A percentile compares a stretch with the other conserved stretches of the same genome.
Conservation (phyloP, 2,329 filamentous ascomycete genomes). For the Penicillium sp. region DNA sequence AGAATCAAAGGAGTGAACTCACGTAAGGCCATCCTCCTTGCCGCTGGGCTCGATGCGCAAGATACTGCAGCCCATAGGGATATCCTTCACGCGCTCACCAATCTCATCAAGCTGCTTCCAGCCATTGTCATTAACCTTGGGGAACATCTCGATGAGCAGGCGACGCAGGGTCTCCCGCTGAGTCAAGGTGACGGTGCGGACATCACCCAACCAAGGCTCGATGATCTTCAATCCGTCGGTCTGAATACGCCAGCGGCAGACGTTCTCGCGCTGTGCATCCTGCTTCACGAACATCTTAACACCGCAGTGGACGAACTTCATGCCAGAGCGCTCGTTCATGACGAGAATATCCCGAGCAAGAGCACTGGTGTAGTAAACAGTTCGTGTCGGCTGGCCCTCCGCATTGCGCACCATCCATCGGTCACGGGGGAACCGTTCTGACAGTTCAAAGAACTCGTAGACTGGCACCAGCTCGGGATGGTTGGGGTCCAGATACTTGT, state of each 20-base stretch:
- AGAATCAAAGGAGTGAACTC: conserved; percentile 29
- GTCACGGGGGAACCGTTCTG: conserved; percentile 81
- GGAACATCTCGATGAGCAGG: conserved; percentile 95
- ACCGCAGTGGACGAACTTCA: conserved; percentile 95
- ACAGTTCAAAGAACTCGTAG: conserved; percentile 83
- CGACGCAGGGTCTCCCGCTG: conserved; percentile 80
- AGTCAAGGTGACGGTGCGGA: conserved; percentile 74
- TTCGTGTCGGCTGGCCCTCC: conserved; percentile 83
- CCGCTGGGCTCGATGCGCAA: conserved; percentile 80
- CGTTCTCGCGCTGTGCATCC: conserved; percentile 82
- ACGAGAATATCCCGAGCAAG: conserved; percentile 84
- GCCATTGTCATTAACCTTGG: conserved; percentile 76
- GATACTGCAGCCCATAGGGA: conserved; percentile 91
- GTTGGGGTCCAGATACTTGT: conserved; percentile 81
- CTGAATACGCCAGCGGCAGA: conserved; percentile 95
- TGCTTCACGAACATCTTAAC: conserved; percentile 99
- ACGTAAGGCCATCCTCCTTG: conserved; percentile 62
- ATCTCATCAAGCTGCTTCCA: conserved; percentile 85
- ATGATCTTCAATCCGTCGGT: conserved; percentile 90
- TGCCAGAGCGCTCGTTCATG: conserved; percentile 85
- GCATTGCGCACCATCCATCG: conserved; percentile 97
- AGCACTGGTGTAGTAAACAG: conserved; percentile 92
- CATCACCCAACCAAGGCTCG: conserved; percentile 84
- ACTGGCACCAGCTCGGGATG: conserved; percentile 80
- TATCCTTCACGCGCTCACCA: conserved; percentile 77